Evolutionary conservation across 164 flowering plant genomes (phyloP).

Genomic region (Pachysandra terminalis): DNA sequence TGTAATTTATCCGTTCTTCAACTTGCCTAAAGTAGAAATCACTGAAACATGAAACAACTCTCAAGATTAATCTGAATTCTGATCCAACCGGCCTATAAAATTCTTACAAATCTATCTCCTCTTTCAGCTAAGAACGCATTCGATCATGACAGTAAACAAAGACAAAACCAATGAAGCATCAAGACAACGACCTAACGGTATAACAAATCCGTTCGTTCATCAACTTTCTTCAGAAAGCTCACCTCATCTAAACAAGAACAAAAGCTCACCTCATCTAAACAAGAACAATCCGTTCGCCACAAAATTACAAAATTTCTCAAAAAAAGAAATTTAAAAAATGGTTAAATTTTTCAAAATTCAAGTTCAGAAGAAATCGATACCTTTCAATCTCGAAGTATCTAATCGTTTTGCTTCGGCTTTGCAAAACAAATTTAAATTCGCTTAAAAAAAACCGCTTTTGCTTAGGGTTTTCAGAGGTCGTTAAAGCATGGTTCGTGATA

Average conservation of each 20-base stretch:
- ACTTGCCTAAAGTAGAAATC: too few species aligned
- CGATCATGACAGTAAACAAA: not conserved
- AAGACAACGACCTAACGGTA: not conserved
- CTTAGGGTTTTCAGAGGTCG: not conserved
- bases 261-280: not conserved
- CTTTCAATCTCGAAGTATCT: constrained; percentile 6
- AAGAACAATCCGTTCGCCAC: not conserved
- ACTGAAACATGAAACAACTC: too few species aligned
- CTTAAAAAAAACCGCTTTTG: constrained; percentile 10
- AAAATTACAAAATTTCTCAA: not conserved
- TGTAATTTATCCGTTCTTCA: too few species aligned
- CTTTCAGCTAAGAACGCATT: not conserved
- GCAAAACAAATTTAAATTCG: constrained; percentile 9
- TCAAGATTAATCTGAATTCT: too few species aligned
- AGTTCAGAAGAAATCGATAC: constrained; percentile 10
- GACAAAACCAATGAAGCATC: not conserved
- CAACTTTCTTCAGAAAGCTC: constrained; percentile 15
- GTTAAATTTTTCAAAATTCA: constrained; percentile 8
- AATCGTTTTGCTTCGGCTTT: constrained; percentile 2
- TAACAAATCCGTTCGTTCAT: constrained; percentile 4
- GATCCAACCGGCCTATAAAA: too few species aligned
- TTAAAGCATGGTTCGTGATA: constrained; percentile 40
- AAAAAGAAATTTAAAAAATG: not conserved
- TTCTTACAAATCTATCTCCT: not conserved
- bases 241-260: not conserved